phyloP scores from a whole-genome alignment of 2,329 filamentous ascomycete species.

The Cordyceps javanica region DNA sequence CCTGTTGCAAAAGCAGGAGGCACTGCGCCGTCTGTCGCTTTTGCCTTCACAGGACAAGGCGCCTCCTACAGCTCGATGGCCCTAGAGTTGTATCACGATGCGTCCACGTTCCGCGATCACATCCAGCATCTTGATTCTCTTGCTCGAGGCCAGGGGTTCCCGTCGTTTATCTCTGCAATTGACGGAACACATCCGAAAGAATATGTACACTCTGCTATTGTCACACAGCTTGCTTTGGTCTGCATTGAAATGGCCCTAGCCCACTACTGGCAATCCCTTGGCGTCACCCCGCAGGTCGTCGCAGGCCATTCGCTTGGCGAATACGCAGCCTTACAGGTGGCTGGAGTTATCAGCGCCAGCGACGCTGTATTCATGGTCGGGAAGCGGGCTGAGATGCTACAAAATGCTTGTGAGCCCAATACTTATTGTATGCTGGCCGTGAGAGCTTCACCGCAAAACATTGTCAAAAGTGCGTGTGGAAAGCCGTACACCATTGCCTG shows the following conservation, averaged over 20 bases:
- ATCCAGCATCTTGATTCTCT: neutral
- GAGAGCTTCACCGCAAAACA: no score
- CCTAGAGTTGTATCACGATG: slow-evolving; percentile 36
- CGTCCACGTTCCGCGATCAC: neutral
- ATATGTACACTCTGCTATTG: no score
- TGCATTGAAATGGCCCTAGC: slow-evolving; percentile 45
- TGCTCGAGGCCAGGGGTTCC: neutral
- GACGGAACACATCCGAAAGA: no score
- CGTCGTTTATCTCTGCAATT: neutral
- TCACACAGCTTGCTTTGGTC: neutral
- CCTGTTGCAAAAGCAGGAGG: no score
- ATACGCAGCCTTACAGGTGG: slow-evolving; percentile 65
- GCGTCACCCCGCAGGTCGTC: slow-evolving; percentile 43
- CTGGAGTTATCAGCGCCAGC: slow-evolving; percentile 63
- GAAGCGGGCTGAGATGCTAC: slow-evolving; percentile 57
- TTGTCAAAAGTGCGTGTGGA: no score
- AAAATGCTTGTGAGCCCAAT: slow-evolving; percentile 56
- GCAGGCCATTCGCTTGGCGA: slow-evolving; percentile 63
- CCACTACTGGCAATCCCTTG: slow-evolving; percentile 45
- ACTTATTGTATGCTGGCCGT: slow-evolving; percentile 50
- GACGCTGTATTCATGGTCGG: slow-evolving; percentile 70
- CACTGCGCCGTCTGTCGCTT: neutral
- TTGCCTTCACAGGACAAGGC: slow-evolving; percentile 47
- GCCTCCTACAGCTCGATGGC: slow-evolving; percentile 47
- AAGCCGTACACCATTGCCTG: no score